phyloP scores from a whole-genome alignment of 1,139 yeast species.

The Kazachstania sp. region DNA sequence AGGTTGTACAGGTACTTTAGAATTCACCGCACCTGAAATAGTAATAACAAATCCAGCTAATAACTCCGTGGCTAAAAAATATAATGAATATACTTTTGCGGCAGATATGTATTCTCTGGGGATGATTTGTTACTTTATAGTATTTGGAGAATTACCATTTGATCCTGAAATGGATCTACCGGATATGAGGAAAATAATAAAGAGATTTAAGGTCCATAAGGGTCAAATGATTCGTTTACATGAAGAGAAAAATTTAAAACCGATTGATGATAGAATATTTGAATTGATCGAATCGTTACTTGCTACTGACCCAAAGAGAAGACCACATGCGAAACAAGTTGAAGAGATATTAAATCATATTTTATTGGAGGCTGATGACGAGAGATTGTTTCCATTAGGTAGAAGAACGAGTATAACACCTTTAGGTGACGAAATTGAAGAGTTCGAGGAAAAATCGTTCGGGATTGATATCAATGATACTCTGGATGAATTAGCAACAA shows the following conservation, averaged over 20 bases:
- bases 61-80: conserved; percentile 5
- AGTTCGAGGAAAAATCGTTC: not conserved
- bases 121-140: conserved; percentile 63
- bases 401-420: not conserved
- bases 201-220: conserved; percentile 27
- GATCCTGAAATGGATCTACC: conserved; percentile 34
- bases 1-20: conserved; percentile 82
- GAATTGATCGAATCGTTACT: conserved; percentile 35
- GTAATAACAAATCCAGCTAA: conserved; percentile 33
- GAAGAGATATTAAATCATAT: conserved; percentile 26
- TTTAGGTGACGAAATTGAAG: not conserved
- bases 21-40: conserved; percentile 80
- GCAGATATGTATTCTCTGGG: conserved; percentile 82
- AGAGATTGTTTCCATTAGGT: not conserved
- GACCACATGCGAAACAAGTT: conserved; percentile 42
- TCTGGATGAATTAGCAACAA: not conserved
- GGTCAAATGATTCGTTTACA: conserved; percentile 16
- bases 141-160: conserved; percentile 65
- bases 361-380: conserved; percentile 2
- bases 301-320: conserved; percentile 30
- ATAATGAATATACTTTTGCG: conserved; percentile 52
- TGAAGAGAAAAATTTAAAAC: conserved; percentile 17
- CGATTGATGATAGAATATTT: conserved; percentile 35
- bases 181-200: conserved; percentile 37
- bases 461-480: not conserved